Conservation (phyloP, 179 eudicot genomes). For the Beta lomatogona region DNA sequence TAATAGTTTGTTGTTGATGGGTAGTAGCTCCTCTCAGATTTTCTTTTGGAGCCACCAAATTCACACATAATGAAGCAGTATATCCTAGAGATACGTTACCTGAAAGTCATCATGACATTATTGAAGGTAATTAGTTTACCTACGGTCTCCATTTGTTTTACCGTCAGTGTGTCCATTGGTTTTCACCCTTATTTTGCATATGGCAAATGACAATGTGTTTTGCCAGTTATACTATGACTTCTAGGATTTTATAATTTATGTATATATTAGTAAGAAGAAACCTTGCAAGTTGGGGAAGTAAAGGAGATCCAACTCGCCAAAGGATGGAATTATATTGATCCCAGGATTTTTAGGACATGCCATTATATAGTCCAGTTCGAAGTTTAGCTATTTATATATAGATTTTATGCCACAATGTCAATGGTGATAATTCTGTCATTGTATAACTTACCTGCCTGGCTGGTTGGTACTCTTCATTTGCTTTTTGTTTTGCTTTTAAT, state of each 20-base stretch:
- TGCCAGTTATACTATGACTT: neutral
- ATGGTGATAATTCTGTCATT: neutral
- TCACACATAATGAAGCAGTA: conserved; percentile 86
- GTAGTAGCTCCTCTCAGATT: conserved; percentile 82
- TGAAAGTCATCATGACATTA: conserved; percentile 90
- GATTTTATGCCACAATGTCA: neutral
- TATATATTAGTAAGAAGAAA: no score
- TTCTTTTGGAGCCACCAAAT: conserved; percentile 88
- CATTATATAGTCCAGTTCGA: neutral
- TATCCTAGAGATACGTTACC: conserved; percentile 73
- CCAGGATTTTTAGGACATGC: no score
- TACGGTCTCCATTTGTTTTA: neutral
- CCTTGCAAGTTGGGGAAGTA: no score
- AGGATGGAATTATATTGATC: no score
- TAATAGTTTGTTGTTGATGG: conserved; percentile 31
- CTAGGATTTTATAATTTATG: neutral
- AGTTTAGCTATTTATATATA: neutral
- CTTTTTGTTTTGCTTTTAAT: neutral
- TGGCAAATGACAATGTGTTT: neutral
- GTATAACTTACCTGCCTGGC: neutral
- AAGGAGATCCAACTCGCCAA: no score
- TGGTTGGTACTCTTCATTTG: neutral
- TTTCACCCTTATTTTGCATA: neutral
- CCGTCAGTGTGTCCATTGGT: neutral
- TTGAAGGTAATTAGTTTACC: conserved; percentile 58